A percentile compares a stretch with the other conserved stretches of the same genome.
These are phyloP conservation scores for Volvox carteri DNA, from an alignment of 163 green algal species.

Conservation along the genomic window DNA sequence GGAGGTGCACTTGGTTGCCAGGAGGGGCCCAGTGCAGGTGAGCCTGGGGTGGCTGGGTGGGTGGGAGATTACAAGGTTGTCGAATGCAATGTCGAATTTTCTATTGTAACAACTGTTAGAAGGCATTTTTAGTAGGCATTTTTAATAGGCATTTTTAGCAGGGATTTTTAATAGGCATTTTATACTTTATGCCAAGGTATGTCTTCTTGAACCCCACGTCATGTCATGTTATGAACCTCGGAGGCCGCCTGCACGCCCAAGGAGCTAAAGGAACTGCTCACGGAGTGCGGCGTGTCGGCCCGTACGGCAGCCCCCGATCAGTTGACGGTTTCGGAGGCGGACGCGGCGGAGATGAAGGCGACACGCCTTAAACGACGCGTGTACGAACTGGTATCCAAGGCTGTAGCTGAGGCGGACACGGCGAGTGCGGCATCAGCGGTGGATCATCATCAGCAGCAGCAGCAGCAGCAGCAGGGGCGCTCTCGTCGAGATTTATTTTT, in stretches of 20 bases:
- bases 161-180: too few species aligned
- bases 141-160: too few species aligned
- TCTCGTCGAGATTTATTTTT: conserved; percentile 55
- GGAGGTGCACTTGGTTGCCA: conserved; percentile 88
- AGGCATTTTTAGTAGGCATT: too few species aligned
- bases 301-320: conserved; percentile 47
- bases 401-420: conserved; percentile 47
- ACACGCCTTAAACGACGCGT: conserved; percentile 77
- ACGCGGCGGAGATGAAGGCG: conserved; percentile 70
- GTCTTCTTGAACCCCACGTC: too few species aligned
- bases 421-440: background rate
- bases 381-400: conserved; percentile 84
- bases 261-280: conserved; percentile 95
- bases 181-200: too few species aligned
- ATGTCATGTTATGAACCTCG: too few species aligned
- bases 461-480: background rate
- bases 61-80: too few species aligned
- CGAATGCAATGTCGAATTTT: too few species aligned
- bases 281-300: conserved; percentile 68
- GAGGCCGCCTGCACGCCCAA: conserved; percentile 94
- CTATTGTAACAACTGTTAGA: too few species aligned
- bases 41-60: background rate
- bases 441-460: background rate
- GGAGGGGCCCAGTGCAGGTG: conserved; percentile 88
- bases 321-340: conserved; percentile 43